phyloP scores from a whole-genome alignment of 495 filamentous ascomycete species.

The Terfezia boudieri region DNA sequence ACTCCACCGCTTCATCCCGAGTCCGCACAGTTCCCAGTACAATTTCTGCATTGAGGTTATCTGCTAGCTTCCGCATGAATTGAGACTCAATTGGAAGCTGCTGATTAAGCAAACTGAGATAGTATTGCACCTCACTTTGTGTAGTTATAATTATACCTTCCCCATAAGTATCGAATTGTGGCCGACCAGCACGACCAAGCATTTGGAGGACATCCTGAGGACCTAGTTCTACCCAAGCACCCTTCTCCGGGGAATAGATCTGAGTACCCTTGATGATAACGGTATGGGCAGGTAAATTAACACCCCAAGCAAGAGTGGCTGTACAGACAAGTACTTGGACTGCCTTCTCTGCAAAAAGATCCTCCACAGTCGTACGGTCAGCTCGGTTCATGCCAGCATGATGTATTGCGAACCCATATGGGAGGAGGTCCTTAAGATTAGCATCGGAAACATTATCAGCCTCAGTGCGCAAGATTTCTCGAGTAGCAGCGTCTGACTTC shows the following conservation, averaged over 20 bases:
- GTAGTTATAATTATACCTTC: slow-evolving; percentile 98
- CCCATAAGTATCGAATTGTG: slow-evolving; percentile 92
- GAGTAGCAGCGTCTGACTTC: slow-evolving; percentile 74
- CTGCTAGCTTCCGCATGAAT: slow-evolving; percentile 73
- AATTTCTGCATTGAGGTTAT: slow-evolving; percentile 94
- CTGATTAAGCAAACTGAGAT: slow-evolving; percentile 85
- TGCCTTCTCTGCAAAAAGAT: slow-evolving; percentile 70
- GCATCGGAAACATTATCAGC: slow-evolving; percentile 62
- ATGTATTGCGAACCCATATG: slow-evolving; percentile 94
- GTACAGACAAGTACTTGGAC: slow-evolving; percentile 95
- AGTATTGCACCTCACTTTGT: slow-evolving; percentile 86
- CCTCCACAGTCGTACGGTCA: slow-evolving; percentile 85
- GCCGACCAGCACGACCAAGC: slow-evolving; percentile 88
- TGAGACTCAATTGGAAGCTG: slow-evolving; percentile 96
- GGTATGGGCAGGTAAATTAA: slow-evolving; percentile 83
- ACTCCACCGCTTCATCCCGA: slow-evolving; percentile 88
- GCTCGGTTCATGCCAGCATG: slow-evolving; percentile 88
- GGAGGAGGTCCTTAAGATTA: slow-evolving; percentile 81
- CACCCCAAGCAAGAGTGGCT: slow-evolving; percentile 87
- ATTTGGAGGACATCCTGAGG: slow-evolving; percentile 97
- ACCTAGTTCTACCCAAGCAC: slow-evolving; percentile 93
- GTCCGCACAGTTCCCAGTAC: slow-evolving; percentile 87
- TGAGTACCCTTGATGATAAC: slow-evolving; percentile 96
- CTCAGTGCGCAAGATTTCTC: slow-evolving; percentile 69
- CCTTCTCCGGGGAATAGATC: slow-evolving; percentile 95